These are phyloP conservation scores for Haplographium delicatum DNA, from an alignment of 495 filamentous ascomycete genomes.

Conservation along the genomic window DNA sequence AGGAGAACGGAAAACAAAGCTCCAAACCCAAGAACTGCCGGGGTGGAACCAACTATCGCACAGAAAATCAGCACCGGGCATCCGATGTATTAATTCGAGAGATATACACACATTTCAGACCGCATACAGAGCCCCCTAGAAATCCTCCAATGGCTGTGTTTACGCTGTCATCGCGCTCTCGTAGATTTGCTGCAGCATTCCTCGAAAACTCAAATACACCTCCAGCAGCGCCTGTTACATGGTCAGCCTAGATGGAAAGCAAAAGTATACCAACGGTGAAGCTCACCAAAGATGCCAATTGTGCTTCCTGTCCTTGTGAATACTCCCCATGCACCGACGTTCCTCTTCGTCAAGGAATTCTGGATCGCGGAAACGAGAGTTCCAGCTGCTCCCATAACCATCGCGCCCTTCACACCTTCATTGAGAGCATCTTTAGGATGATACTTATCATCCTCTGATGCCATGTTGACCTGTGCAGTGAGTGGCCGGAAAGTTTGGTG, in stretches of 20 bases:
- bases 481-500: slow-evolving; percentile 2
- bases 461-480: slow-evolving; percentile 21
- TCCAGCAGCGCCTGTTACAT: slow-evolving; percentile 64
- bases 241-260: neutral
- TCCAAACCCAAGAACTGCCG: slow-evolving; percentile 76
- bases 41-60: slow-evolving; percentile 64
- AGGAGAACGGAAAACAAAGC: slow-evolving; percentile 57
- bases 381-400: slow-evolving; percentile 63
- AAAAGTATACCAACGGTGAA: too few species aligned
- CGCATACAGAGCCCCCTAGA: slow-evolving; percentile 62
- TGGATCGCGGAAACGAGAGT: slow-evolving; percentile 69
- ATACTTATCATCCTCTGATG: slow-evolving; percentile 44
- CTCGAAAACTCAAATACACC: slow-evolving; percentile 73
- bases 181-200: slow-evolving; percentile 68
- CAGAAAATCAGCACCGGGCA: neutral
- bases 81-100: neutral
- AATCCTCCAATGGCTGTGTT: slow-evolving; percentile 72
- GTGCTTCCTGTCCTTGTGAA: slow-evolving; percentile 66
- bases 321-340: slow-evolving; percentile 70
- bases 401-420: slow-evolving; percentile 55
- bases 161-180: slow-evolving; percentile 65
- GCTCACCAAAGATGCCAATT: slow-evolving; percentile 61
- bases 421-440: slow-evolving; percentile 75
- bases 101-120: slow-evolving; percentile 48
- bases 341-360: slow-evolving; percentile 75